Base-by-base conservation (phyloP, 2,329 filamentous ascomycete species). In the Penicillium sp. region DNA sequence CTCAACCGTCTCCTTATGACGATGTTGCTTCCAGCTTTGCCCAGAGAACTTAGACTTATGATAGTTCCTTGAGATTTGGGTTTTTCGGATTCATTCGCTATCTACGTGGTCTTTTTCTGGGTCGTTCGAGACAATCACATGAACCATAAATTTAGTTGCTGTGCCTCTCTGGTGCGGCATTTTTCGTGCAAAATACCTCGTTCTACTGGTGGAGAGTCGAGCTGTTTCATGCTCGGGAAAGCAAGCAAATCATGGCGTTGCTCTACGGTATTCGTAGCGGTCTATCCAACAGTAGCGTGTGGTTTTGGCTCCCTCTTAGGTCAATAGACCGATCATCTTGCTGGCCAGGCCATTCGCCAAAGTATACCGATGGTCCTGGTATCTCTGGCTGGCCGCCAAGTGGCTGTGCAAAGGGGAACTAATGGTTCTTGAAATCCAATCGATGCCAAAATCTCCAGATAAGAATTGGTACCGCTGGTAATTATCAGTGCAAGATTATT, bases 301-400 rank as follows among this genome's bases (percentile, higher is more conserved):
- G 45, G 18, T 21, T 52, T 46, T 19, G 13, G 48, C 46, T 53
- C 23, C 28, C 42, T 45, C 47, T 51, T 21, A 18, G 26, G 47
- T n/a, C 26, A 52, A 36, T 39, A 23, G 45, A 48, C 51, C 45
- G 51, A 52, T 42, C 49, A 48, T 63, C 54, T 40, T 34, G 49
- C 24, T 54, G 58, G 57, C 60, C 49, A 62, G 62, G 57, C 60
- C 62, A 44, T 59, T 58, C 49, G 52, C 53, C 36, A 49, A 58
- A 24, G 18, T 33, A 44, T 59, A 60, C 55, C 59, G 51, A 56
- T 56, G 59, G 61, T 55, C 26, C 33, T 45, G 26, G 29, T 51
- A 48, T 43, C 21, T 23, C 31, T 18, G 24, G 28, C 10, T 14
- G 47, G 36, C 24, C 34, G 24, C 47, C 44, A 33, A 39, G 47